Evolutionary conservation across 2,329 filamentous ascomycete genomes (phyloP), one percentile per base, ranked within the genome.

Genomic region (Fusarium pilosicola): DNA sequence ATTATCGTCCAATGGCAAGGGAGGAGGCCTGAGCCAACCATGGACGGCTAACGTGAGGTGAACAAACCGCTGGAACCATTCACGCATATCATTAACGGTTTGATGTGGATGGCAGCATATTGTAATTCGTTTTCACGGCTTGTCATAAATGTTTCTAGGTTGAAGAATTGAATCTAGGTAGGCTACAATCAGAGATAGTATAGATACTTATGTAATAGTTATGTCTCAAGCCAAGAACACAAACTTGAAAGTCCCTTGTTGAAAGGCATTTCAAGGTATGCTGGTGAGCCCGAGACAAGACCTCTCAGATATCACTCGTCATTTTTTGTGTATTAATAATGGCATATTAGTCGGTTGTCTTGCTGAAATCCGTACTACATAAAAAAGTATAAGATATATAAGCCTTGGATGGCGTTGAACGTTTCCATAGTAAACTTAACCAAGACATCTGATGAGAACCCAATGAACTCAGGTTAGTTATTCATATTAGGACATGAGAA

Each of bases 1-100:
- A 28, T 14, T 49, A 55, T 44, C 9, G 22, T 28, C 67, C 66
- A 70, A 70, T 70, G 17, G 44, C 8, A 54, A 30, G 17, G 22
- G 32, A 52, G 55, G 48, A 36, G n/a, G 42, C 48, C 38, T 44
- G 45, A n/a, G 13, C 26, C 42, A 38, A 41, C 46, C 41, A 56
- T 14, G 34, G 36, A 42, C 34, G 64, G 38, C 28, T 49, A 68
- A 34, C 32, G 32, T 34, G 8, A 34, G 32, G 42, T 58, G 32
- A 28, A 55, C 24, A 22, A 46, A 26, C 51, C 51, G 18, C 51
- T 62, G 15, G 13, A 62, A 20, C 41, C 52, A 34, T 41, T 41
- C 46, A 46, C n/a, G 28, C 14, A 41, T 46, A 34, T 34, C 32
- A 34, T 44, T 46, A 18, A 57, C 17, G 30, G 30, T 24, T 51